phyloP scores from a whole-genome alignment of 169 alveolate species.

The Plasmodium ovale region DNA sequence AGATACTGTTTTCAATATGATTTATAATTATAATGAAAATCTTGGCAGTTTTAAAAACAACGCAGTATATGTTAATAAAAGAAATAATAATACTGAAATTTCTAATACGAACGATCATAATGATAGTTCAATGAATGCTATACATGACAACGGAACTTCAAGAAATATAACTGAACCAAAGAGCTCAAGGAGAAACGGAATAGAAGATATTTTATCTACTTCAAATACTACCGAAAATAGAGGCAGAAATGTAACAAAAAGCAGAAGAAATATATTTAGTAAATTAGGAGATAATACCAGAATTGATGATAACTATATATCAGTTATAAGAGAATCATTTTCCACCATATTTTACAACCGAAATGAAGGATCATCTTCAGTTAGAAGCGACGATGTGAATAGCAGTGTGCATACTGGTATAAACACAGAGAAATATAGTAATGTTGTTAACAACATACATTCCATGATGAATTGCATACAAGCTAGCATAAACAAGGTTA shows the following conservation, averaged over 20 bases:
- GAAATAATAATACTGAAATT: slow-evolving; percentile 7
- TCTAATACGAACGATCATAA: neutral
- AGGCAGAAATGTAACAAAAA: slow-evolving; percentile 2
- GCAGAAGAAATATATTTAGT: neutral
- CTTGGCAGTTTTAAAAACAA: slow-evolving; percentile 2
- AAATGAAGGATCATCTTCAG: slow-evolving; percentile 18
- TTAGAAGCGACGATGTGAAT: neutral
- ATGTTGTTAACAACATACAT: slow-evolving; percentile 28
- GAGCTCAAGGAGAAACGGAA: slow-evolving; percentile 6
- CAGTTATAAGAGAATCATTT: slow-evolving; percentile 32
- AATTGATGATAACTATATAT: slow-evolving; percentile 3
- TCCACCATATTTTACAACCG: slow-evolving; percentile 19
- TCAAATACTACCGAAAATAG: slow-evolving; percentile 2
- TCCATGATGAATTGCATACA: slow-evolving; percentile 29
- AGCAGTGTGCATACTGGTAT: slow-evolving; percentile 10
- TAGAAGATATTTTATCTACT: neutral
- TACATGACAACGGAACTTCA: slow-evolving; percentile 9
- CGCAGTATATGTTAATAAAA: neutral
- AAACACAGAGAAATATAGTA: slow-evolving; percentile 2
- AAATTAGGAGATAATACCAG: neutral
- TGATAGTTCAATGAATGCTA: neutral
- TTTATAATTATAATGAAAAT: slow-evolving; percentile 24
- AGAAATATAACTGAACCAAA: slow-evolving; percentile 18
- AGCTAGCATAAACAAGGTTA: slow-evolving; percentile 8
- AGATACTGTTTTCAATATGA: slow-evolving; percentile 1